phyloP scores from a whole-genome alignment of 2,329 filamentous ascomycete species.

The Phialocephala sp. region DNA sequence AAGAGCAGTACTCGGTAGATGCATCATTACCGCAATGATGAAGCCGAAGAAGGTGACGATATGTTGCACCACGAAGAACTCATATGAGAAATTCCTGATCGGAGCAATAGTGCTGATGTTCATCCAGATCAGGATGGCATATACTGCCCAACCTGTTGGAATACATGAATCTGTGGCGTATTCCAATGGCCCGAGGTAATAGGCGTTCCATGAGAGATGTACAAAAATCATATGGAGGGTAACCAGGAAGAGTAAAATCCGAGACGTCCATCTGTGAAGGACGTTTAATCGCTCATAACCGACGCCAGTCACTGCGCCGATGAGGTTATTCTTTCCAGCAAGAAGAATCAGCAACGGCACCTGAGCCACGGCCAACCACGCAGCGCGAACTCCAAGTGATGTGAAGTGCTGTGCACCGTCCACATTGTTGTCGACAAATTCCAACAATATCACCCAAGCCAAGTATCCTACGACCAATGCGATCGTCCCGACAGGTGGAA shows the following conservation, averaged over 20 bases:
- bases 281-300: slow-evolving; percentile 75
- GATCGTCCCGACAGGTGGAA: slow-evolving; percentile 44
- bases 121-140: slow-evolving; percentile 70
- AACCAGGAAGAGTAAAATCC: slow-evolving; percentile 70
- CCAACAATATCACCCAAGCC: slow-evolving; percentile 46
- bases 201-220: slow-evolving; percentile 36
- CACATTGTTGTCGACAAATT: slow-evolving; percentile 46
- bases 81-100: slow-evolving; percentile 68
- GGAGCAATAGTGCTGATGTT: slow-evolving; percentile 67
- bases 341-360: slow-evolving; percentile 68
- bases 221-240: slow-evolving; percentile 43
- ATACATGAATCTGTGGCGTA: slow-evolving; percentile 40
- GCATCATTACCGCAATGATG: slow-evolving; percentile 44
- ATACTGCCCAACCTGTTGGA: slow-evolving; percentile 64
- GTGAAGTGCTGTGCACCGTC: slow-evolving; percentile 36
- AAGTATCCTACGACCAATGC: slow-evolving; percentile 47
- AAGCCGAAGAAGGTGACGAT: slow-evolving; percentile 55
- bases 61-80: slow-evolving; percentile 73
- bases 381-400: slow-evolving; percentile 63
- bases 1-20: slow-evolving; percentile 42
- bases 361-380: slow-evolving; percentile 69
- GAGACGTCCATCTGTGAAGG: slow-evolving; percentile 74
- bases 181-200: slow-evolving; percentile 34
- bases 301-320: slow-evolving; percentile 64
- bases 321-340: slow-evolving; percentile 62